A percentile compares a stretch with the other conserved stretches of the same genome.
Evolutionary conservation across 495 filamentous ascomycete species (phyloP).

Genomic region (Penicillium soppii): DNA sequence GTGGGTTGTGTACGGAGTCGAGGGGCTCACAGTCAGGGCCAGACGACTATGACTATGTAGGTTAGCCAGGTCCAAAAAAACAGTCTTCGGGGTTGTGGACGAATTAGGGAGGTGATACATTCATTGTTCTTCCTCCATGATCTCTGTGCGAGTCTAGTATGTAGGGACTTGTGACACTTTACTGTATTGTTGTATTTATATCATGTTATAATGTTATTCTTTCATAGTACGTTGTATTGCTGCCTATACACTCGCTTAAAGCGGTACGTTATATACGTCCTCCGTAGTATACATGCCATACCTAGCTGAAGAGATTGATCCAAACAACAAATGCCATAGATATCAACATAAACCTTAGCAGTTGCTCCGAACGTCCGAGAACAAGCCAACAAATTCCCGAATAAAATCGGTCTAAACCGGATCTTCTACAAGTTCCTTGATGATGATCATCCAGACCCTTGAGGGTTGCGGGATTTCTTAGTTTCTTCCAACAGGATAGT

Average conservation of each 20-base stretch:
- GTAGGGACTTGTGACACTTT: background rate
- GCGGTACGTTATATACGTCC: too few relatives aligned
- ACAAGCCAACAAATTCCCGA: background rate
- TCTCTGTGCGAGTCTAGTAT: conserved; percentile 1
- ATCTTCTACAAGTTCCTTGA: conserved; percentile 6
- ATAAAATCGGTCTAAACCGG: conserved; percentile 6
- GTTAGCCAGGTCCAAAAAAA: background rate
- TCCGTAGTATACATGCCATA: background rate
- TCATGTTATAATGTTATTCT: too few relatives aligned
- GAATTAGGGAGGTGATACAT: conserved; percentile 12
- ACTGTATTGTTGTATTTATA: too few relatives aligned
- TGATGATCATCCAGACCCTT: conserved; percentile 8
- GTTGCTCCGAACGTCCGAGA: background rate
- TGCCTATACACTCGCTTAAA: too few relatives aligned
- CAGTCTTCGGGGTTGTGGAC: conserved; percentile 9
- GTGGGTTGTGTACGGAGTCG: background rate
- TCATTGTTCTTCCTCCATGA: background rate
- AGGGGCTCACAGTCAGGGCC: background rate
- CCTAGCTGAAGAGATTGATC: too few relatives aligned
- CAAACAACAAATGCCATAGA: too few relatives aligned
- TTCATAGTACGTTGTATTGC: background rate
- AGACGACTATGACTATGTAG: background rate
- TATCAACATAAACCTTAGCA: background rate
- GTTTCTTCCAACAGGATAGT: background rate
- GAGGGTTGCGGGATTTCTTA: conserved; percentile 13